A percentile compares a stretch with the other conserved stretches of the same genome.
These are phyloP conservation scores for Microbotryum saponariae DNA, from an alignment of 1,284 basidiomycete genomes.

Conservation along the genomic window DNA sequence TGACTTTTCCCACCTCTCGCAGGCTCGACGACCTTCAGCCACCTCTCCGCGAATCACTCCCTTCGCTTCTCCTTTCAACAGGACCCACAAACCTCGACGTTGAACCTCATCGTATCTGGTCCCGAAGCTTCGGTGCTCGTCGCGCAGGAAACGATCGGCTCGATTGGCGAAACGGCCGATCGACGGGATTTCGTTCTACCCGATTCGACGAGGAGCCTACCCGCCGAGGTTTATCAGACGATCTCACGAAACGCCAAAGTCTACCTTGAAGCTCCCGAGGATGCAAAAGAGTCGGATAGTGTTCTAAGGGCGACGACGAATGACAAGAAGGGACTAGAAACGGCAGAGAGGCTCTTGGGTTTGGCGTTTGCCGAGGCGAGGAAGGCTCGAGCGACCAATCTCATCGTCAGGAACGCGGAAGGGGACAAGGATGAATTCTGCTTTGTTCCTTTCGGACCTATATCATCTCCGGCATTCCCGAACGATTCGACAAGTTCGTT, in stretches of 20 bases:
- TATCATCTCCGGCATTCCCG: background rate
- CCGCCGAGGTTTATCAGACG: conserved; percentile 26
- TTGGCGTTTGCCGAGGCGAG: conserved; percentile 14
- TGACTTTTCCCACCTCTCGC: background rate
- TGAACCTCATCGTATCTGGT: conserved; percentile 17
- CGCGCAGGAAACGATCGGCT: conserved; percentile 8
- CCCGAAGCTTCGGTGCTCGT: background rate
- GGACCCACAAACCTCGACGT: conserved; percentile 3
- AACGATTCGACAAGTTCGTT: conserved; percentile 6
- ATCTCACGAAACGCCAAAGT: conserved; percentile 15
- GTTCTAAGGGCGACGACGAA: conserved; percentile 12
- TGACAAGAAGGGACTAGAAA: conserved; percentile 4
- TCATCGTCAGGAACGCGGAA: conserved; percentile 6
- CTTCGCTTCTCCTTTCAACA: conserved; percentile 10
- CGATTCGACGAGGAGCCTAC: conserved; percentile 3
- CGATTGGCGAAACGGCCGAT: conserved; percentile 7
- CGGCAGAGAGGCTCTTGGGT: conserved; percentile 2
- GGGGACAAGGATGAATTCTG: no score
- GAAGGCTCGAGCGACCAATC: background rate
- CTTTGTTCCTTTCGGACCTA: no score
- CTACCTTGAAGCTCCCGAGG: conserved; percentile 11
- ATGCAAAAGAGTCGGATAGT: background rate
- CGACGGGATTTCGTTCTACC: conserved; percentile 10
- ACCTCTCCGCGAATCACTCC: conserved; percentile 6
- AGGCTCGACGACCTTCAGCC: conserved; percentile 12